Percentiles rank a stretch among this genome's conserved stretches.
phyloP scores from a whole-genome alignment of 148 eudicot species.

The Heliamphora exappendiculata region DNA sequence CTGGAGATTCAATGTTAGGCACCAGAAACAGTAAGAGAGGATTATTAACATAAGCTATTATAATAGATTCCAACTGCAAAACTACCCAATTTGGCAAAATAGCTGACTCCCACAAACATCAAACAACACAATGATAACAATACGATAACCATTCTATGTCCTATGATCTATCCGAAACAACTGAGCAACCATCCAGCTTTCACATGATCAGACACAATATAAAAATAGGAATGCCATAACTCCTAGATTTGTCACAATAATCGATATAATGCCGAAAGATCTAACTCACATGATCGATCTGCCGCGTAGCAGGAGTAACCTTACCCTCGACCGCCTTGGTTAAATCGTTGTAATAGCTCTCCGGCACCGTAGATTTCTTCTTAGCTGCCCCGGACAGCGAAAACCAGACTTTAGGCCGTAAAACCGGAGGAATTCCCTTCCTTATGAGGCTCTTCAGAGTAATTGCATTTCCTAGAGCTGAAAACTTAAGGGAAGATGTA shows the following conservation, averaged over 20 bases:
- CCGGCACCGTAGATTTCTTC: constrained; percentile 93
- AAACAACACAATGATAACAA: background rate
- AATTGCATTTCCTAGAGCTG: constrained; percentile 64
- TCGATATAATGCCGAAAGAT: background rate
- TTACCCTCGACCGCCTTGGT: constrained; percentile 64
- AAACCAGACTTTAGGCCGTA: constrained; percentile 90
- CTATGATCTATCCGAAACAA: background rate
- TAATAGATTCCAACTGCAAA: background rate
- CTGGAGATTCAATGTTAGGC: background rate
- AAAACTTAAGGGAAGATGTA: constrained; percentile 64
- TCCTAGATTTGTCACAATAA: background rate
- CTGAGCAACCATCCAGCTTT: background rate
- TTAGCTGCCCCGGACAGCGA: constrained; percentile 88
- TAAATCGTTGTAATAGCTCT: constrained; percentile 80
- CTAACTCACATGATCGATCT: constrained; percentile 90
- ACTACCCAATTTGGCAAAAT: background rate
- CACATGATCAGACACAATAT: background rate
- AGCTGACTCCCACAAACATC: background rate
- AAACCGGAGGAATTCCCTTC: constrained; percentile 80
- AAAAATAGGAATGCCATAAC: background rate
- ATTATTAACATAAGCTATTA: background rate
- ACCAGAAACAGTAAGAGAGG: background rate
- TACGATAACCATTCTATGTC: background rate
- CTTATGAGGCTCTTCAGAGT: constrained; percentile 75
- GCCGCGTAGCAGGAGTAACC: constrained; percentile 78